Base-by-base conservation (phyloP, 2,329 filamentous ascomycete genomes). In the Dactylella cylindrospora region DNA sequence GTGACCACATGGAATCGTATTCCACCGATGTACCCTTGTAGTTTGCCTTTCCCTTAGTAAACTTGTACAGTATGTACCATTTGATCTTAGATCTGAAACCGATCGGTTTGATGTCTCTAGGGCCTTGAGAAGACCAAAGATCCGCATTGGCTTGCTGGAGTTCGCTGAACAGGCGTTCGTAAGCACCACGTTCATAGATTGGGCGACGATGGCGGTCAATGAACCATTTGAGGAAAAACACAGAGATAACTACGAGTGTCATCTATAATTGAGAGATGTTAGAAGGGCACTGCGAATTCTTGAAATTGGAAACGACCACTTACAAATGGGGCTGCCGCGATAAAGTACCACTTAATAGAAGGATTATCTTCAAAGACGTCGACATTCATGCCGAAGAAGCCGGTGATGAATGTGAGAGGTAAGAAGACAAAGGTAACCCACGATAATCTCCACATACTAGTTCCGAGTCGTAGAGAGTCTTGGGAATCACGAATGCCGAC, bases 401-500 rank as follows among this genome's bases (percentile, higher is more conserved):
- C 53, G 12, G 59, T 57, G 22, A 64, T 57, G 45, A 57, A 55
- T 0, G 77, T 80, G 7, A 79, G 69, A 0, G 78, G 72, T 10
- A 74, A 68, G 67, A 74, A 74, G 49, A 74, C 70, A 46, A 74
- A 74, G 7, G 72, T 74, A 22, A 74, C 70, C 72, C 72, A 74
- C 22, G 70, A 72, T 43, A 74, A 33, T 4, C 71, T 66, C 69
- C 69, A 70, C 65, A 70, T 70, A 67, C 50, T 54, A 38, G 28
- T 52, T 3, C 76, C 76, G 1, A 80, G 72, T 49, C 77, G 75
- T 3, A 79, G 70, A 0, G 73, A 76, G 51, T 77, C 75, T 2
- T 76, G 72, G 1, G 76, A 75, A 66, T 80, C 78, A 23, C 77
- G 72, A 47, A 80, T 79, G 2, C 74, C 77, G 3, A 80, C 77